phyloP scores from a whole-genome alignment of 2,329 filamentous ascomycete species.

The Penicillium polonicum region DNA sequence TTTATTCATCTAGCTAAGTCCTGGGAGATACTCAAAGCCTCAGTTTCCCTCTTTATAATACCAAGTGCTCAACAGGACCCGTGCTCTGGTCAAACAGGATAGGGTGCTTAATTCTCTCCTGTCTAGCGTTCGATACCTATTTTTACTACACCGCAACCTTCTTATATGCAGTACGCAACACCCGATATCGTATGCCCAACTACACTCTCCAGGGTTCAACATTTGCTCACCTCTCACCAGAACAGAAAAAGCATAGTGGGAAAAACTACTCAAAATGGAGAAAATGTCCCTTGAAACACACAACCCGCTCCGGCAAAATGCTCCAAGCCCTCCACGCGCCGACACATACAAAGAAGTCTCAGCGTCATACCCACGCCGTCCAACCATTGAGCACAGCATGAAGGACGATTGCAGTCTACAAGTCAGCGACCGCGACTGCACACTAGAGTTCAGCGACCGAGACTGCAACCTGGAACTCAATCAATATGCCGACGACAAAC shows the following conservation, averaged over 20 bases:
- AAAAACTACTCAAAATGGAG: not conserved
- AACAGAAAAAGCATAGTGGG: not conserved
- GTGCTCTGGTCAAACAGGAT: not conserved
- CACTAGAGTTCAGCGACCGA: slow-evolving; percentile 2
- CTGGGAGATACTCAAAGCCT: not conserved
- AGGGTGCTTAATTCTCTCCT: not conserved
- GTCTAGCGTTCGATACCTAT: not conserved
- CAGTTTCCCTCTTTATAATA: not conserved
- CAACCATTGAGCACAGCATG: not conserved
- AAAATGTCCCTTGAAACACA: slow-evolving; percentile 1
- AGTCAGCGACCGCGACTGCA: slow-evolving; percentile 5
- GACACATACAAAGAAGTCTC: slow-evolving; percentile 9
- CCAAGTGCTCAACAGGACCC: not conserved
- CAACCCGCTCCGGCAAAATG: not conserved
- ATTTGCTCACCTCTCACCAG: not conserved
- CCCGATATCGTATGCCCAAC: not conserved
- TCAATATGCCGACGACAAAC: slow-evolving; percentile 1
- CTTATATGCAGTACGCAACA: not conserved
- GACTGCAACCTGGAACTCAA: slow-evolving; percentile 3
- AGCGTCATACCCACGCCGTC: not conserved
- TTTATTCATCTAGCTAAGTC: not conserved
- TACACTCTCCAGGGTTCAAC: not conserved
- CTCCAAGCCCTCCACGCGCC: not conserved
- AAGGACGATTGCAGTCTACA: not conserved
- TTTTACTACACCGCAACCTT: not conserved